Evolutionary conservation across 1,284 basidiomycete species (phyloP).

Genomic region (Leccinum pallidistipes): DNA sequence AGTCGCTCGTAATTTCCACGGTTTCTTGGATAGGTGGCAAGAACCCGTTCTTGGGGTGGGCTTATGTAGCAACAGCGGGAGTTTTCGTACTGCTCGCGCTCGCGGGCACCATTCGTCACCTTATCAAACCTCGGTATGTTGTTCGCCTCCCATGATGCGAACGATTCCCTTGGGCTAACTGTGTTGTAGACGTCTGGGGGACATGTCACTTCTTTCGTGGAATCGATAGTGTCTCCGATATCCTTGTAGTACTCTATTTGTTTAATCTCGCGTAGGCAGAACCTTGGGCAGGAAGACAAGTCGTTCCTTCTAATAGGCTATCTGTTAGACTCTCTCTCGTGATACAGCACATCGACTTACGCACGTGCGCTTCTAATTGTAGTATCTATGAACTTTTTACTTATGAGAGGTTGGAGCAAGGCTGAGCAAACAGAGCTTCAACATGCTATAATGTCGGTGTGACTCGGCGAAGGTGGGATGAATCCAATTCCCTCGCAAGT

Average conservation of each 20-base stretch:
- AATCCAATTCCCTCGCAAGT: constrained; percentile 60
- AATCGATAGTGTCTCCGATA: constrained; percentile 50
- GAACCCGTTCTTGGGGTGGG: constrained; percentile 96
- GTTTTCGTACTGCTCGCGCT: constrained; percentile 89
- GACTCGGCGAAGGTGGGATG: constrained; percentile 25
- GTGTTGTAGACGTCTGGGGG: constrained; percentile 64
- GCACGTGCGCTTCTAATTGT: constrained; percentile 23
- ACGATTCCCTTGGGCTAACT: neutral
- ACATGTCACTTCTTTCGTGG: constrained; percentile 87
- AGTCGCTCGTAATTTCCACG: constrained; percentile 95
- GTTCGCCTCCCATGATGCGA: constrained; percentile 30
- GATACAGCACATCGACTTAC: constrained; percentile 21
- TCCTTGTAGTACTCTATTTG: constrained; percentile 16
- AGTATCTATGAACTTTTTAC: constrained; percentile 17
- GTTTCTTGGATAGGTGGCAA: constrained; percentile 98
- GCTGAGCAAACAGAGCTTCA: neutral
- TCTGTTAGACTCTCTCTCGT: constrained; percentile 18
- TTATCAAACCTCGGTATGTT: constrained; percentile 87
- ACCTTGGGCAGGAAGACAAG: too few species aligned
- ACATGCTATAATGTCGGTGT: neutral
- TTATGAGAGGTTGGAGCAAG: neutral
- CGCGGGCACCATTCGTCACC: constrained; percentile 87
- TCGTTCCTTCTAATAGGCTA: too few species aligned
- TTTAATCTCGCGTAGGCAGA: neutral
- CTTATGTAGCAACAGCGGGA: constrained; percentile 88